Evolutionary conservation across 2,329 filamentous ascomycete genomes (phyloP).

Genomic region (Lasiodiplodia sp.): DNA sequence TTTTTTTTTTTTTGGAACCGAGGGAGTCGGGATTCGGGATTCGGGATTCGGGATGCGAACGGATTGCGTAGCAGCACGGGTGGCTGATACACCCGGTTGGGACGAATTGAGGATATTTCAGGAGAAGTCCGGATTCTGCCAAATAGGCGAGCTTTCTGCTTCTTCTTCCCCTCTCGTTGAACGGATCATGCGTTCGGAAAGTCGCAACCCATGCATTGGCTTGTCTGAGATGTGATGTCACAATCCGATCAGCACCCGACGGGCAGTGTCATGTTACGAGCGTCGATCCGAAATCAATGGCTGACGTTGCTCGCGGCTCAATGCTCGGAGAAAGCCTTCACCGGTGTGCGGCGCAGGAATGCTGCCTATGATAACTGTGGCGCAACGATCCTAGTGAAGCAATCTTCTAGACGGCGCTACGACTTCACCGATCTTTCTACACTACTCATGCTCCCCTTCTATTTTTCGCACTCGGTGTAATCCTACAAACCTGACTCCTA

Average conservation of each 20-base stretch:
- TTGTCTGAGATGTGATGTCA: constrained; percentile 13
- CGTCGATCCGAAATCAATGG: constrained; percentile 10
- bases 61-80: background rate
- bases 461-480: background rate
- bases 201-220: background rate
- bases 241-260: background rate
- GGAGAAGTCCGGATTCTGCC: background rate
- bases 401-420: background rate
- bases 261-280: constrained; percentile 9
- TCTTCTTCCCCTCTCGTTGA: background rate
- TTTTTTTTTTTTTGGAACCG: background rate
- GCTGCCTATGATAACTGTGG: background rate
- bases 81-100: background rate
- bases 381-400: background rate
- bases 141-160: background rate
- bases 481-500: background rate
- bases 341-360: background rate
- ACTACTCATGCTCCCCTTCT: background rate
- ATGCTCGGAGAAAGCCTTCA: background rate
- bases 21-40: background rate
- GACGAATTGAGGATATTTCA: constrained; percentile 1
- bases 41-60: background rate
- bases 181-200: background rate
- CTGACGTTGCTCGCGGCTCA: background rate
- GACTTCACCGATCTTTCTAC: background rate